Base-by-base conservation (phyloP, 208 protist species). In the Giardia muris region DNA sequence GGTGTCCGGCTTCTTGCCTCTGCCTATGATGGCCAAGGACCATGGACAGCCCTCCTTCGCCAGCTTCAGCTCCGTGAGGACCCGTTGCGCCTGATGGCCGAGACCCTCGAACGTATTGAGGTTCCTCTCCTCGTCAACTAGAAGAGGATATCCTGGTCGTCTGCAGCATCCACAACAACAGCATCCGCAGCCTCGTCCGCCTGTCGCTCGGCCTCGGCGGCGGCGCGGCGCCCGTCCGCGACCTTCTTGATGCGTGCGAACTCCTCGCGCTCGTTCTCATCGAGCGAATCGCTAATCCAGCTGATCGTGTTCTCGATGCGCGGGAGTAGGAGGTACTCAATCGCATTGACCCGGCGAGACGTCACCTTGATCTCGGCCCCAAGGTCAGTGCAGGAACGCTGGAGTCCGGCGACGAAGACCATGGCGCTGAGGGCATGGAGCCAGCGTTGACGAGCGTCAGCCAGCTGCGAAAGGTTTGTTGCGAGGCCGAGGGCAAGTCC, bases 291-390 rank as follows among this genome's bases (percentile, higher is more conserved):
- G 46, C n/a, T 45, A 90, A 90, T 90, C 2, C 45, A 90, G n/a
- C 48, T 90, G 43, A 90, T 90, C 4, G n/a, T 90, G 45, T 3
- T 47, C 45, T 90, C 87, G 19, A 90, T 4, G 2, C 1, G 4
- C 43, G 98, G 98, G 67, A 99, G 97, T n/a, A 99, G 97, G 0
- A 99, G 98, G 92, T 96, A 96, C 93, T 99, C 98, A 76, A 99
- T 96, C 22, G 98, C 98, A 95, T 99, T 99, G 0, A 99, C 98
- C 94, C 98, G 97, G 44, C 98, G 97, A 94, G 99, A 99, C 47
- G 98, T 99, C 46, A 99, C 96, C 93, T 99, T 99, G 94, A 99
- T 98, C n/a, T 47, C 87, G 1, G 46, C 87, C n/a, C n/a, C 1
- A 2, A 90, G 87, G 1, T 22, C 87, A 4, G 10, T 1, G n/a